Conservation (phyloP, 78 protist genomes). For the Monocercomonoides exilis region DNA sequence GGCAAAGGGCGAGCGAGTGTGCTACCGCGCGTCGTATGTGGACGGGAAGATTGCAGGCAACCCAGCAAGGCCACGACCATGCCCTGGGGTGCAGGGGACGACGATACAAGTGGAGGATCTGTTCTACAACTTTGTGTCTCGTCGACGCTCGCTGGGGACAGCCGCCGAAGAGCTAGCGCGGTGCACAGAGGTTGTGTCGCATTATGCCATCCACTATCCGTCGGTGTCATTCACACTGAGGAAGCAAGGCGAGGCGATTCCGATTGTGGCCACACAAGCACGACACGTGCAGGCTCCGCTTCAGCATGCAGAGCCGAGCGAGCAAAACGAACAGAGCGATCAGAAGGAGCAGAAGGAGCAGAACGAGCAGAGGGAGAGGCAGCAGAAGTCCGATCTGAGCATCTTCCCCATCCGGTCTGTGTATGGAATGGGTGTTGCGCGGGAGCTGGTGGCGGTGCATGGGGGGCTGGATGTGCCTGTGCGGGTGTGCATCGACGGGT, state of each 20-base stretch:
- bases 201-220: slow-evolving; percentile 63
- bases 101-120: slow-evolving; percentile 72
- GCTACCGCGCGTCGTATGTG: slow-evolving; percentile 35
- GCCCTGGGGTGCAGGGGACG: slow-evolving; percentile 74
- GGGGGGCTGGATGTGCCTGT: not conserved
- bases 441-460: slow-evolving; percentile 33
- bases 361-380: not conserved
- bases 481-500: slow-evolving; percentile 23
- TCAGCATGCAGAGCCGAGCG: not conserved
- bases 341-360: slow-evolving; percentile 26
- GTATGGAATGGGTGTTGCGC: slow-evolving; percentile 47
- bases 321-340: not conserved
- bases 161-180: slow-evolving; percentile 66
- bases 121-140: slow-evolving; percentile 69
- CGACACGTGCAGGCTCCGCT: not conserved
- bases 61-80: slow-evolving; percentile 46
- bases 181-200: slow-evolving; percentile 15
- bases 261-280: not conserved
- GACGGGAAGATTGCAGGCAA: slow-evolving; percentile 55
- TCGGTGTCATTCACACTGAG: slow-evolving; percentile 44
- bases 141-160: slow-evolving; percentile 53
- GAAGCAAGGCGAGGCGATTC: slow-evolving; percentile 30
- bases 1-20: slow-evolving; percentile 39
- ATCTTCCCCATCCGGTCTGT: slow-evolving; percentile 3
- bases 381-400: slow-evolving; percentile 15